These are phyloP conservation scores for Neospermospora avenae DNA, from an alignment of 2,329 filamentous ascomycete species.

Conservation along the genomic window DNA sequence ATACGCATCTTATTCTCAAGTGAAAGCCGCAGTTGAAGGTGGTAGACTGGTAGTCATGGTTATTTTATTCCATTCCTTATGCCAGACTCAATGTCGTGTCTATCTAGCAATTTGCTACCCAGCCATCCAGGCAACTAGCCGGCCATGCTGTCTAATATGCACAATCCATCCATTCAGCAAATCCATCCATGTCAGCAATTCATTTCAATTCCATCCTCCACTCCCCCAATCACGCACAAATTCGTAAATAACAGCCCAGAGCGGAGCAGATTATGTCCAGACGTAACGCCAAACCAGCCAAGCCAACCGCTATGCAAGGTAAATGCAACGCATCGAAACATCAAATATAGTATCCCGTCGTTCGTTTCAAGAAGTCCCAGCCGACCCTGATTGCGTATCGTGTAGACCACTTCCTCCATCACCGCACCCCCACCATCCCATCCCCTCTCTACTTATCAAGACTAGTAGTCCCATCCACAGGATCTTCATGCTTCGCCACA, in stretches of 20 bases:
- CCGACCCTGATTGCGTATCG: not conserved
- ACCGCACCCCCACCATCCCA: not conserved
- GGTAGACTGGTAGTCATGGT: too few relatives aligned
- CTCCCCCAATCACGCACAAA: not conserved
- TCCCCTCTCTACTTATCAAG: conserved; percentile 14
- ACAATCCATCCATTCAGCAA: not conserved
- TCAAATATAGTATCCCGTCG: not conserved
- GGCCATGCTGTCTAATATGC: not conserved
- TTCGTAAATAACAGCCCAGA: not conserved
- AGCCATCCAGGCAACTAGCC: too few relatives aligned
- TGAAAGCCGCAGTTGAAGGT: too few relatives aligned
- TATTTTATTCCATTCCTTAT: too few relatives aligned
- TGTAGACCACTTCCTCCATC: too few relatives aligned
- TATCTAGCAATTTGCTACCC: not conserved
- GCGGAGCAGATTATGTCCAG: not conserved
- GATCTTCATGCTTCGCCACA: conserved; percentile 76
- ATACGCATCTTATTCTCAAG: too few relatives aligned
- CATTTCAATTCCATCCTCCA: not conserved
- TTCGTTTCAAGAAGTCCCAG: not conserved
- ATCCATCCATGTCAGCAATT: not conserved
- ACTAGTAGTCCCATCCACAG: conserved; percentile 22
- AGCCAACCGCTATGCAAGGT: not conserved
- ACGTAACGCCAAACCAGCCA: not conserved
- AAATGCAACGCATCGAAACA: not conserved
- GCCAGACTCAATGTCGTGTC: too few relatives aligned